Percentiles rank a stretch among this genome's conserved stretches.
Evolutionary conservation across 805 yeast genomes (phyloP).

Genomic region (Nakazawaea molendinolei): DNA sequence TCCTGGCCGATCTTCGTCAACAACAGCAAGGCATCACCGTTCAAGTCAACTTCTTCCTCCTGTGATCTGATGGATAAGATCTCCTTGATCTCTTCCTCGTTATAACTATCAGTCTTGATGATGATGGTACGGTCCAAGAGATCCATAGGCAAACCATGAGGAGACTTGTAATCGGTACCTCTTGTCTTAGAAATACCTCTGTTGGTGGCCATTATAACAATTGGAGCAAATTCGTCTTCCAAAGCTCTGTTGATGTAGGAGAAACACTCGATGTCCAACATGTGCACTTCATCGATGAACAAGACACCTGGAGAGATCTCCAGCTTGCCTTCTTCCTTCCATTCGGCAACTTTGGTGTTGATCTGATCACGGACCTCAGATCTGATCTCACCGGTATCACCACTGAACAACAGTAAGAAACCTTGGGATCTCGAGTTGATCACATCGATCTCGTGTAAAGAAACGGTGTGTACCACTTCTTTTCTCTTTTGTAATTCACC

Average conservation of each 20-base stretch:
- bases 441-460: conserved; percentile 94
- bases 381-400: conserved; percentile 96
- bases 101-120: conserved; percentile 77
- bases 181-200: conserved; percentile 91
- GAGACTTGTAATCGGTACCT: conserved; percentile 89
- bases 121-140: conserved; percentile 89
- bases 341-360: conserved; percentile 93
- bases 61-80: conserved; percentile 85
- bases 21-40: conserved; percentile 76
- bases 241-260: conserved; percentile 93
- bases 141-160: conserved; percentile 97
- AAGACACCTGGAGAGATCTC: conserved; percentile 96
- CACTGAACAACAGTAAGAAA: conserved; percentile 88
- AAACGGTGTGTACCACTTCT: conserved; percentile 96
- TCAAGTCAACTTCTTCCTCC: conserved; percentile 86
- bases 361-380: conserved; percentile 95
- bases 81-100: conserved; percentile 76
- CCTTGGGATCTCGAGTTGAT: conserved; percentile 98
- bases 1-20: conserved; percentile 86
- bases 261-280: conserved; percentile 96
- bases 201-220: conserved; percentile 97
- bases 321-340: conserved; percentile 99
- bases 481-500: conserved; percentile 96
- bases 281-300: conserved; percentile 96
- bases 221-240: conserved; percentile 95